Percentiles rank a stretch among this genome's conserved stretches.
phyloP scores from a whole-genome alignment of 2,329 filamentous ascomycete species.

The Stemphylium vesicarium region DNA sequence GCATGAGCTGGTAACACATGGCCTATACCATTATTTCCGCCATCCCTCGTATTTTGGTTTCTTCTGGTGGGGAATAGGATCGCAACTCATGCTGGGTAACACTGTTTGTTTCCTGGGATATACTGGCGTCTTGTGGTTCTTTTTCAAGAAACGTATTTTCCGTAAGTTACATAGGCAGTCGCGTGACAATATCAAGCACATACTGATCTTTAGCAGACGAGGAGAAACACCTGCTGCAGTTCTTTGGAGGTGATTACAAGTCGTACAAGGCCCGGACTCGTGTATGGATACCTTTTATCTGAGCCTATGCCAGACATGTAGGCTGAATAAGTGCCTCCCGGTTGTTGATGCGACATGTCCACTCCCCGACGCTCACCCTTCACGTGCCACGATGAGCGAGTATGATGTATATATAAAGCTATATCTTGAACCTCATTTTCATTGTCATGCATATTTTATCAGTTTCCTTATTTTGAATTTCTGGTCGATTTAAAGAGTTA shows the following conservation, averaged over 20 bases:
- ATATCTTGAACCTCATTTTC: no score
- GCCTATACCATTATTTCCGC: conserved; percentile 76
- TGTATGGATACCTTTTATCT: conserved; percentile 82
- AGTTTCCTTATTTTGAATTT: no score
- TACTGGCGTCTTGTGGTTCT: conserved; percentile 77
- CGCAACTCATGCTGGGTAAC: conserved; percentile 89
- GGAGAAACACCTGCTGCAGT: conserved; percentile 76
- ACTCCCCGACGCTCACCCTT: no score
- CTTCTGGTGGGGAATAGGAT: conserved; percentile 98
- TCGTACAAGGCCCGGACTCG: conserved; percentile 73
- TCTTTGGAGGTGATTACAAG: conserved; percentile 85
- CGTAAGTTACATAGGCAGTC: conserved; percentile 54
- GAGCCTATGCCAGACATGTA: not conserved
- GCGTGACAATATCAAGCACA: not conserved
- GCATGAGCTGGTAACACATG: conserved; percentile 82
- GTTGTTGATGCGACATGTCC: not conserved
- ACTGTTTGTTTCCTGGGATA: conserved; percentile 77
- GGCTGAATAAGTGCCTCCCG: not conserved
- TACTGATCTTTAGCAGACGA: conserved; percentile 62
- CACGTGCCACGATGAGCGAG: no score
- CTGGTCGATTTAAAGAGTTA: no score
- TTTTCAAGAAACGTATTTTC: conserved; percentile 76
- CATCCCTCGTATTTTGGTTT: conserved; percentile 98
- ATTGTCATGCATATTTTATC: no score
- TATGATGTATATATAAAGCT: no score